These are phyloP conservation scores for Tulasnella sp. DNA, from an alignment of 768 basidiomycete genomes.

Conservation along the genomic window DNA sequence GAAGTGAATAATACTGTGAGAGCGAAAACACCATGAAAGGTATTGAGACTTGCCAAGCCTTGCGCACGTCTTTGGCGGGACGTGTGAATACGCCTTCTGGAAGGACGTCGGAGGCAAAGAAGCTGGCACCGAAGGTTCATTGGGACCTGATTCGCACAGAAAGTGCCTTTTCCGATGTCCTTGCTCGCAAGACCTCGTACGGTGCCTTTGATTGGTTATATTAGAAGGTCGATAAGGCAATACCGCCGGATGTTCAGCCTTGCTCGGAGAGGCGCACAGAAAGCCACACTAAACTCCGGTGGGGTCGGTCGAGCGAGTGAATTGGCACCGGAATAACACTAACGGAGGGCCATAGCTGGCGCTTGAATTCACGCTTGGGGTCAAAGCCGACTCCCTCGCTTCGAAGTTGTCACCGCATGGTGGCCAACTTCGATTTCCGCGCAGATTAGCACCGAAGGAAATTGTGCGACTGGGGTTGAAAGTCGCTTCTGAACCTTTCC, in stretches of 20 bases:
- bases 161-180: background rate
- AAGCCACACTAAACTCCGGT: background rate
- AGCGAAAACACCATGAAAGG: background rate
- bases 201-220: background rate
- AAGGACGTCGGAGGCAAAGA: background rate
- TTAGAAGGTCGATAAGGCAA: background rate
- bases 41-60: background rate
- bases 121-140: background rate
- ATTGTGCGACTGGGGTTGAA: background rate
- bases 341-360: background rate
- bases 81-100: background rate
- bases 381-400: background rate
- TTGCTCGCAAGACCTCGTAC: background rate
- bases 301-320: background rate
- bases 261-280: background rate
- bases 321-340: background rate
- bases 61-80: background rate
- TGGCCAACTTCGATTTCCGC: background rate
- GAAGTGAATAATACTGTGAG: background rate
- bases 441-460: background rate
- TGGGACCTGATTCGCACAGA: conserved; percentile 2
- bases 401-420: background rate
- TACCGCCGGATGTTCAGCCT: background rate
- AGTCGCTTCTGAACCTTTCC: background rate
- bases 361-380: background rate